These are phyloP conservation scores for Picocystis sp. DNA, from an alignment of 163 green algal genomes.

Conservation along the genomic window DNA sequence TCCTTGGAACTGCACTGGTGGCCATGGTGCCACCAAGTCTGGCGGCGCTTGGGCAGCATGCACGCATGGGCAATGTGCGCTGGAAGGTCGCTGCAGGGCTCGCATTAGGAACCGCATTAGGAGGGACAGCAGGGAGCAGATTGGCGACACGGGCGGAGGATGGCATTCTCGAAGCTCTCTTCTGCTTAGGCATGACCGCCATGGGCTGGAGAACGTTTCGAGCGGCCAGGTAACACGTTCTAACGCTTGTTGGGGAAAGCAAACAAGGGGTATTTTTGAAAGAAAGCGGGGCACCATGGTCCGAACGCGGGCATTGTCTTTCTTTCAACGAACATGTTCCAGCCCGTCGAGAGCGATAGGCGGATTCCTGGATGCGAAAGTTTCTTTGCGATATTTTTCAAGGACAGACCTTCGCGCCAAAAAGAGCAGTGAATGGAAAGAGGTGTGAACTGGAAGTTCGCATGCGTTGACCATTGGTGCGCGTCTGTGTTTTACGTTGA, in stretches of 20 bases:
- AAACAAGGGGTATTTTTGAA: too few species aligned
- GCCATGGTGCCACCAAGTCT: constrained; percentile 43
- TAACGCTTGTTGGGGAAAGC: constrained; percentile 24
- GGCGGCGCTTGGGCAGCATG: constrained; percentile 32
- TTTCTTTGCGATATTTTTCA: too few species aligned
- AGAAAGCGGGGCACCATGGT: too few species aligned
- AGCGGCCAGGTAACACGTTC: constrained; percentile 32
- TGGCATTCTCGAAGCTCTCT: constrained; percentile 31
- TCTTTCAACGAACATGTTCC: too few species aligned
- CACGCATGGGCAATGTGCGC: not conserved
- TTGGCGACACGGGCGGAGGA: constrained; percentile 33
- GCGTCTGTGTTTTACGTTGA: too few species aligned
- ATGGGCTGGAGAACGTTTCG: constrained; percentile 40
- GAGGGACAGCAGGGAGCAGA: constrained; percentile 29
- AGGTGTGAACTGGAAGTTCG: too few species aligned
- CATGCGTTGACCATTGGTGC: too few species aligned
- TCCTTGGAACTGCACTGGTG: constrained; percentile 39
- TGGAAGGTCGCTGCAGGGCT: constrained; percentile 11
- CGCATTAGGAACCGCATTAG: constrained; percentile 31
- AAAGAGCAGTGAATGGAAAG: too few species aligned
- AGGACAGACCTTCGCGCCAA: too few species aligned
- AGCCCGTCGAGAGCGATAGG: too few species aligned
- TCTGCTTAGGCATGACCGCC: constrained; percentile 41
- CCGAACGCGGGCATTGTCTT: too few species aligned
- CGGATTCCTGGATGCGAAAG: too few species aligned